Conservation (phyloP, 169 alveolate species). For the Plasmodium adleri region DNA sequence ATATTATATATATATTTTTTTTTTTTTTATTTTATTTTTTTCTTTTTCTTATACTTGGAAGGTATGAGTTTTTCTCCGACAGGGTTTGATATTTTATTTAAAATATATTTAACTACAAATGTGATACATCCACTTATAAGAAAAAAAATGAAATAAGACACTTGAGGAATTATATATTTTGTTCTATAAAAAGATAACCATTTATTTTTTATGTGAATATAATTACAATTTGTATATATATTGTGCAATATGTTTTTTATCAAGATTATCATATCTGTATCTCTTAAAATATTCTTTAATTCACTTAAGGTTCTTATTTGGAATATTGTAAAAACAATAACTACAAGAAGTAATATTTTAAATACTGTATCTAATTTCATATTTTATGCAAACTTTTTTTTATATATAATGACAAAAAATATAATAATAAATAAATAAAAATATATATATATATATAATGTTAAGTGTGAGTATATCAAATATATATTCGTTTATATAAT, state of each 20-base stretch:
- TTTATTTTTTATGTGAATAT: constrained; percentile 12
- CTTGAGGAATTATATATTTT: constrained; percentile 10
- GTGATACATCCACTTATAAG: constrained; percentile 49
- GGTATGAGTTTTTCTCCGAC: constrained; percentile 30
- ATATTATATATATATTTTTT: too few species aligned
- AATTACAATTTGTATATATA: neutral
- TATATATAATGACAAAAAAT: neutral
- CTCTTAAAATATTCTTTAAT: neutral
- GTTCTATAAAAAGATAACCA: constrained; percentile 13
- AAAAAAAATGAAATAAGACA: constrained; percentile 25
- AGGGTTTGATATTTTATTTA: constrained; percentile 12
- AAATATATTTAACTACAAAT: constrained; percentile 5
- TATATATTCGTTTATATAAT: too few species aligned
- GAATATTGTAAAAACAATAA: constrained; percentile 27
- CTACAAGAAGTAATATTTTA: constrained; percentile 20
- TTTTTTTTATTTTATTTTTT: too few species aligned
- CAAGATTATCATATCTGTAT: neutral
- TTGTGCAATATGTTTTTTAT: neutral
- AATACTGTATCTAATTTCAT: constrained; percentile 55
- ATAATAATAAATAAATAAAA: neutral
- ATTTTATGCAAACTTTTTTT: neutral
- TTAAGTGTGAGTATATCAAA: too few species aligned
- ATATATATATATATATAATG: too few species aligned
- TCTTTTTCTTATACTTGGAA: constrained; percentile 48
- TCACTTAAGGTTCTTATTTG: constrained; percentile 43